phyloP scores from a whole-genome alignment of 2,329 filamentous ascomycete genomes.

The Leptographium lundbergii region DNA sequence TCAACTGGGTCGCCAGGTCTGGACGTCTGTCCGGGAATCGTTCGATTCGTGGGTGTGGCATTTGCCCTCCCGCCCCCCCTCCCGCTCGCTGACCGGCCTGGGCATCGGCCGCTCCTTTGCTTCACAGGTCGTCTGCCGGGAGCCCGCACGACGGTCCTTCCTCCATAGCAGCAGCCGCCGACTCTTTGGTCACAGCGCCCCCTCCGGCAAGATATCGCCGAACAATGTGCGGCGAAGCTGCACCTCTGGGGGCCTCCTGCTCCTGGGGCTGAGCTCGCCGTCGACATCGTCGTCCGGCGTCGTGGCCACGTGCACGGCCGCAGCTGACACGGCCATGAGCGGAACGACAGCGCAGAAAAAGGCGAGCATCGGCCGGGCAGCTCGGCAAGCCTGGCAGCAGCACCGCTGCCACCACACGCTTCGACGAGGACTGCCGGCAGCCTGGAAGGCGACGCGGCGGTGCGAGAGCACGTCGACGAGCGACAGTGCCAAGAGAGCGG shows the following conservation, averaged over 20 bases:
- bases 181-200: neutral
- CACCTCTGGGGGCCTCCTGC: constrained; percentile 40
- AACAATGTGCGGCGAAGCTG: constrained; percentile 35
- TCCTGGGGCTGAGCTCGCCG: constrained; percentile 31
- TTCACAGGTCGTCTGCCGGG: neutral
- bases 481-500: neutral
- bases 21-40: constrained; percentile 19
- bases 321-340: constrained; percentile 21
- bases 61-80: neutral
- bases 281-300: constrained; percentile 24
- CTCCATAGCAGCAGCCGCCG: constrained; percentile 9
- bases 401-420: constrained; percentile 13
- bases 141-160: neutral
- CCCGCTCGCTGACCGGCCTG: neutral
- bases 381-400: constrained; percentile 22
- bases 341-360: constrained; percentile 16
- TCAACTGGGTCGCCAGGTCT: constrained; percentile 22
- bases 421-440: neutral
- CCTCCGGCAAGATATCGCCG: constrained; percentile 14
- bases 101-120: constrained; percentile 6
- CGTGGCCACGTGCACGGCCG: constrained; percentile 26
- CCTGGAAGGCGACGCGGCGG: neutral
- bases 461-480: neutral
- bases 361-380: constrained; percentile 21
- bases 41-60: constrained; percentile 9